Conservation (phyloP, 148 eudicot species). For the Arbutus unedo region DNA sequence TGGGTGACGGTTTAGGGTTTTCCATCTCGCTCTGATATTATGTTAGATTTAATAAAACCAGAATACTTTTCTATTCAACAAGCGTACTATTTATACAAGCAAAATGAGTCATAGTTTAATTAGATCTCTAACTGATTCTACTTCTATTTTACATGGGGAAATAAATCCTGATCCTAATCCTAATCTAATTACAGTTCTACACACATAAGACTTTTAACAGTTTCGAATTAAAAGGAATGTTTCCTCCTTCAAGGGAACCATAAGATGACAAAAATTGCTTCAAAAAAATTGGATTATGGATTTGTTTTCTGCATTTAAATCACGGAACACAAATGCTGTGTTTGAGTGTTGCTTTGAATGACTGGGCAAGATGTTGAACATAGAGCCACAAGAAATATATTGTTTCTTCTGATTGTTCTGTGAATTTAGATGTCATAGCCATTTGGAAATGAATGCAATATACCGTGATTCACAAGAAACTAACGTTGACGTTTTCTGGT, state of each 20-base stretch:
- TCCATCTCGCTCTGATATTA: too few species aligned
- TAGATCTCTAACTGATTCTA: too few species aligned
- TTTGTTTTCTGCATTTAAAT: neutral
- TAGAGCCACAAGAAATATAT: neutral
- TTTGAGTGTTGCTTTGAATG: neutral
- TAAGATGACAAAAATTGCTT: neutral
- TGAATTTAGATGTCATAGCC: neutral
- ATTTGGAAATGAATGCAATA: neutral
- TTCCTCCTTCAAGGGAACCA: neutral
- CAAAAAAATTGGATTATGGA: neutral
- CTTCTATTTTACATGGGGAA: too few species aligned
- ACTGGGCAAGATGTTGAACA: neutral
- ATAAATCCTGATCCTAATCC: too few species aligned
- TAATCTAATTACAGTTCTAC: too few species aligned
- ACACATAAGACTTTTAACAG: too few species aligned
- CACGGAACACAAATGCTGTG: neutral
- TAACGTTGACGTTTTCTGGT: neutral
- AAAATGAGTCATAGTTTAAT: too few species aligned
- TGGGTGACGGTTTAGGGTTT: too few species aligned
- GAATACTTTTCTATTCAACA: too few species aligned
- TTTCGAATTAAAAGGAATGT: neutral
- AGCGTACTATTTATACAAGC: too few species aligned
- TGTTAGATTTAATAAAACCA: too few species aligned
- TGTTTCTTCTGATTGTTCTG: neutral
- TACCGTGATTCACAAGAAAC: neutral